Conservation (phyloP, 2,329 filamentous ascomycete genomes). For the Phialophora expanda region DNA sequence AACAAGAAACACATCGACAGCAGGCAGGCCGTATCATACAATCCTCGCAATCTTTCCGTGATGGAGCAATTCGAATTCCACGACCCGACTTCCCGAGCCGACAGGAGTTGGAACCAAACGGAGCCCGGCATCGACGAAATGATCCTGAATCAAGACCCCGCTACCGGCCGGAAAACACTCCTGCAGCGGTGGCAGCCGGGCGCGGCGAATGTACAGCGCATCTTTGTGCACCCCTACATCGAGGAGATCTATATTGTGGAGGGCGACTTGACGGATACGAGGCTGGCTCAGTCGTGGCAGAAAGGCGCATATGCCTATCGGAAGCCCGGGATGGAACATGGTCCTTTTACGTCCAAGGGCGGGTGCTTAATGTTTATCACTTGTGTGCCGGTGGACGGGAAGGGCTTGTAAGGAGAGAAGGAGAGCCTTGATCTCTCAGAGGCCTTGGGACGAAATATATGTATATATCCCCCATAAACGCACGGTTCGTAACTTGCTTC, state of each 20-base stretch:
- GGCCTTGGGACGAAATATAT: no score
- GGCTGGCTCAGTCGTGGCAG: conserved; percentile 43
- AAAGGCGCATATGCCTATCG: conserved; percentile 50
- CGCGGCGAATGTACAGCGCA: neutral
- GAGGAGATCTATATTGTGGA: conserved; percentile 50
- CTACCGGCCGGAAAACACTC: neutral
- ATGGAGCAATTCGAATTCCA: neutral
- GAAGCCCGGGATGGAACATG: conserved; percentile 50
- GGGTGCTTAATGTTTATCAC: conserved; percentile 47
- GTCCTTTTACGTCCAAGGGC: conserved; percentile 45
- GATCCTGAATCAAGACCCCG: neutral
- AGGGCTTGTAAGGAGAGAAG: no score
- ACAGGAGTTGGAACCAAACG: neutral
- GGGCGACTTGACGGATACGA: conserved; percentile 46
- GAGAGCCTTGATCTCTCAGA: no score
- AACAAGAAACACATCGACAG: neutral
- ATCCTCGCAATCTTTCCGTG: neutral
- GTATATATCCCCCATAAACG: no score
- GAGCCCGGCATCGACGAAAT: conserved; percentile 2
- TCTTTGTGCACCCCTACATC: conserved; percentile 44
- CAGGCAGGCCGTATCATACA: neutral
- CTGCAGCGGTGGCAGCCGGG: neutral
- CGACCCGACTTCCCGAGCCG: neutral
- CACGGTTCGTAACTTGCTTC: no score
- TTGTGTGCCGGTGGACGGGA: neutral